Percentiles rank a stretch among this genome's conserved stretches.
These are phyloP conservation scores for Sporothrix inflata DNA, from an alignment of 2,329 filamentous ascomycete genomes.

Conservation along the genomic window DNA sequence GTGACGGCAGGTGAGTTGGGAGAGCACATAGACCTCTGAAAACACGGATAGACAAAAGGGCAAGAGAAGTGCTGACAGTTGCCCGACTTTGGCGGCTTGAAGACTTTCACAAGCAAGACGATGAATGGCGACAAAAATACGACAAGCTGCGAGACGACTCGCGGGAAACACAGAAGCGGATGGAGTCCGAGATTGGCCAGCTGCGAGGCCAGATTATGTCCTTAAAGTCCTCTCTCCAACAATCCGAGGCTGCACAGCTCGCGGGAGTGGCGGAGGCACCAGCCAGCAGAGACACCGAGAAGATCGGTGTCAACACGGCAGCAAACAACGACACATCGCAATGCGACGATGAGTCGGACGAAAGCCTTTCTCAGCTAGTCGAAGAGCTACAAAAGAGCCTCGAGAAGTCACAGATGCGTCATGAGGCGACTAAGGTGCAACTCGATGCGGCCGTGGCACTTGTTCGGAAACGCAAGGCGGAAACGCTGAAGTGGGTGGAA, in stretches of 20 bases:
- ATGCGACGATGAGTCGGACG: neutral
- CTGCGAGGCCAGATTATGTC: slow-evolving; percentile 46
- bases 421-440: slow-evolving; percentile 16
- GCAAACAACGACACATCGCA: neutral
- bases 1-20: slow-evolving; percentile 30
- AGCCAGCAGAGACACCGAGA: neutral
- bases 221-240: slow-evolving; percentile 32
- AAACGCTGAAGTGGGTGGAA: slow-evolving; percentile 50
- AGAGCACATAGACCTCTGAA: neutral
- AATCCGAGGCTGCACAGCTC: neutral
- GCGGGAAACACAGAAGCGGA: slow-evolving; percentile 33
- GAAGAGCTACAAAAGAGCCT: slow-evolving; percentile 28
- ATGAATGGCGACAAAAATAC: slow-evolving; percentile 16
- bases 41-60: neutral
- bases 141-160: neutral
- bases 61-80: neutral
- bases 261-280: neutral
- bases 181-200: slow-evolving; percentile 50
- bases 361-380: neutral
- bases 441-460: slow-evolving; percentile 48
- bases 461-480: slow-evolving; percentile 47
- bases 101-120: slow-evolving; percentile 13
- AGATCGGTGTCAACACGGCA: neutral
- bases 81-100: too few species aligned
- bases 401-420: slow-evolving; percentile 30